Base-by-base conservation (phyloP, 148 eudicot genomes). In the Vaccinium macrocarpon region DNA sequence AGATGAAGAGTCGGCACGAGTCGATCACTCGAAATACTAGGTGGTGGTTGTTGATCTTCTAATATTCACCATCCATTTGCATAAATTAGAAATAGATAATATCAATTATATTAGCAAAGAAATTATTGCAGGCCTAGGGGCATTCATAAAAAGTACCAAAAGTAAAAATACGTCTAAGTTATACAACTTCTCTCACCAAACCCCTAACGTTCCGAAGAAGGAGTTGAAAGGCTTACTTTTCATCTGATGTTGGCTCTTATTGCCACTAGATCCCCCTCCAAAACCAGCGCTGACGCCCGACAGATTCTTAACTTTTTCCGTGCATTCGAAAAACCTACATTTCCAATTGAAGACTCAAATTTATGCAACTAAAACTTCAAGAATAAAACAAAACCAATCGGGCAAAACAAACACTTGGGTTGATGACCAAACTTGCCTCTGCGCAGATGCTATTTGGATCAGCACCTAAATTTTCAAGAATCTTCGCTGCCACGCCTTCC, bases 401-500 rank as follows among this genome's bases (percentile, higher is more conserved):
- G 53, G n/a, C 52, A 76, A 62, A 82, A 11, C 68, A 52, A 62
- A 48, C 13, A 48, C 15, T 76, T 8, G 55, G 42, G 62, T 49
- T 13, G 38, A 49, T 38, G 71, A 59, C 55, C 11, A 35, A 55
- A 78, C 85, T 86, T 61, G 90, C 99, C 95, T 94, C 95, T 81
- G 97, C 91, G 66, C 99, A 92, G 79, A 96, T 93, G 83, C 91
- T 94, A 53, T 91, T 91, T 1, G 97, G 94, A 82, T 96, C 99
- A 86, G 95, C 99, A 76, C 98, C 98, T 88, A 96, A 82, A 79
- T 91, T 96, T 85, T 96, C 98, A 21, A 96, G 91, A 79, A 94
- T 97, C 83, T 95, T 94, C 50, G 95, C 96, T 80, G 97, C 98
- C 62, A 95, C 99, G 85, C 98, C 98, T 84, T 96, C 99, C 79